Conservation (phyloP, 2,329 filamentous ascomycete species). For the Biscogniauxia marginata region DNA sequence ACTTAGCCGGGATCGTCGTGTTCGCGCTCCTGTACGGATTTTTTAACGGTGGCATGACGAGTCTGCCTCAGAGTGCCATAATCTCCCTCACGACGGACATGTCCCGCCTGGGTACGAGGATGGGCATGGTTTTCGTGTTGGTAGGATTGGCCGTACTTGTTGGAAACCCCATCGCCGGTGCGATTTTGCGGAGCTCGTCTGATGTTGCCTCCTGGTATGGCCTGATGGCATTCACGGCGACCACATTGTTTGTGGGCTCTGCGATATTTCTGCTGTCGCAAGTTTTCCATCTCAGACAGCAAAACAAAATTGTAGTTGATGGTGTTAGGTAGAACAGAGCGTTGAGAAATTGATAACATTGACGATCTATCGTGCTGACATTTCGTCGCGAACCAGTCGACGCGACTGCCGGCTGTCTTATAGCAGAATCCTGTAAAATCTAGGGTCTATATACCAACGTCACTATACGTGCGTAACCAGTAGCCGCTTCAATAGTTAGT, state of each 20-base stretch:
- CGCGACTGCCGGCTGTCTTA: too few relatives aligned
- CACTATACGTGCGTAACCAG: too few relatives aligned
- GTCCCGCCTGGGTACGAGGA: constrained; percentile 36
- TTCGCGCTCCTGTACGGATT: constrained; percentile 37
- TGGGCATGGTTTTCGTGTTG: constrained; percentile 41
- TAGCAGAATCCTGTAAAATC: too few relatives aligned
- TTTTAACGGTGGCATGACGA: constrained; percentile 35
- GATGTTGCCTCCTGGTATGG: constrained; percentile 10
- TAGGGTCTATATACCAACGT: too few relatives aligned
- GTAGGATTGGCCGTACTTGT: constrained; percentile 50
- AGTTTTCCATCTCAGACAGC: constrained; percentile 3
- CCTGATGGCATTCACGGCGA: constrained; percentile 11
- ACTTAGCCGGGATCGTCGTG: constrained; percentile 26
- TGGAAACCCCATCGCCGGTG: constrained; percentile 51
- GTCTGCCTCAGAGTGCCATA: constrained; percentile 32
- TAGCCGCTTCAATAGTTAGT: too few relatives aligned
- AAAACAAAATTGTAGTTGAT: background rate
- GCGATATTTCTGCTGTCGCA: constrained; percentile 5
- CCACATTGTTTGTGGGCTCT: constrained; percentile 11
- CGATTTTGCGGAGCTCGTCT: constrained; percentile 30
- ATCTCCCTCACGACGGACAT: constrained; percentile 20
- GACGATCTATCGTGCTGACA: too few relatives aligned
- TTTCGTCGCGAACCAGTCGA: too few relatives aligned
- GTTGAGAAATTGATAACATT: background rate
- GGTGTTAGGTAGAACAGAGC: background rate